These are phyloP conservation scores for Vickermania ingenoplastis DNA, from an alignment of 208 protist species.

Conservation along the genomic window DNA sequence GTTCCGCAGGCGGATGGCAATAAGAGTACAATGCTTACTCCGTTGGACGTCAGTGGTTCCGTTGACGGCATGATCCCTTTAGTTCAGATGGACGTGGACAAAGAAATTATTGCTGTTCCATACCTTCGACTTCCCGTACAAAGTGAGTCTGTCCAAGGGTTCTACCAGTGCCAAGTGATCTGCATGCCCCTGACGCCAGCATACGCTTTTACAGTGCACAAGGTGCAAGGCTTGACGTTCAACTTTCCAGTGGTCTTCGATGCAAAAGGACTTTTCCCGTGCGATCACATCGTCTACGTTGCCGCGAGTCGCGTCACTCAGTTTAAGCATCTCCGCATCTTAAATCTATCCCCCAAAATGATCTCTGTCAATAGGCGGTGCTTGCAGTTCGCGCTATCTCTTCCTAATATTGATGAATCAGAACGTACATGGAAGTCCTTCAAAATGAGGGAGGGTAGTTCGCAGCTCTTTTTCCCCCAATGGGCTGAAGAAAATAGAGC, in stretches of 20 bases:
- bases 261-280: conserved; percentile 55
- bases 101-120: conserved; percentile 60
- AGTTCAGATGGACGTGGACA: conserved; percentile 62
- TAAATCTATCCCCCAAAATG: conserved; percentile 61
- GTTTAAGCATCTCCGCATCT: conserved; percentile 62
- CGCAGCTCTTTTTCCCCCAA: neutral
- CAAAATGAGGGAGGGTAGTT: neutral
- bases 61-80: conserved; percentile 27
- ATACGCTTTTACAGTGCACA: conserved; percentile 90
- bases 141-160: conserved; percentile 11
- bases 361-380: conserved; percentile 62
- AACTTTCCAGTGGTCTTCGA: conserved; percentile 67
- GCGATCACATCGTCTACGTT: conserved; percentile 84
- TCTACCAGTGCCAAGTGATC: conserved; percentile 26
- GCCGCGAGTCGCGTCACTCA: conserved; percentile 66
- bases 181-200: conserved; percentile 72
- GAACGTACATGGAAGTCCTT: conserved; percentile 18
- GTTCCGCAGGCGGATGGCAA: neutral
- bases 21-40: too few species aligned
- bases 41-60: too few species aligned
- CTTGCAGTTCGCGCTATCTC: conserved; percentile 32
- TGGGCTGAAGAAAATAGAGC: too few species aligned
- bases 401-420: conserved; percentile 19
- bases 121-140: conserved; percentile 37
- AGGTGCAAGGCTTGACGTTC: conserved; percentile 81